phyloP scores from a whole-genome alignment of 345 rosid genomes.

The Diplotaxis tenuifolia region DNA sequence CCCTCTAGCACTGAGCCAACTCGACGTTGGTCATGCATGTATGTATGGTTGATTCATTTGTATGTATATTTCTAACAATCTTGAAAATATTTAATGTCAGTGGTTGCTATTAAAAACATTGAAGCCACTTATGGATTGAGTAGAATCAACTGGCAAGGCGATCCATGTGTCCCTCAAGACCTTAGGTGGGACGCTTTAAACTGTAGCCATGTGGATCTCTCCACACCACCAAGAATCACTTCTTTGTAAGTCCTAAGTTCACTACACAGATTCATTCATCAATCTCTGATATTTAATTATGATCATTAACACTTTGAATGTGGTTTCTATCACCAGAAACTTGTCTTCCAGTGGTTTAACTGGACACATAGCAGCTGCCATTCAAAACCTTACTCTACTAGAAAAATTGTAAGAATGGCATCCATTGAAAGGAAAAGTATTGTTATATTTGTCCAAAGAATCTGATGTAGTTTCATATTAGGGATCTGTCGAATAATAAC shows the following conservation, averaged over 20 bases:
- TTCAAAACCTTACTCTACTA: constrained; percentile 37
- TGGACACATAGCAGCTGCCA: constrained; percentile 31
- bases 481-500: constrained; percentile 60
- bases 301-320: background rate
- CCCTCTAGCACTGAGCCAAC: too few relatives aligned
- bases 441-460: background rate
- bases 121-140: constrained; percentile 10
- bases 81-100: background rate
- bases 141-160: constrained; percentile 31
- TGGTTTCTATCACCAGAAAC: constrained; percentile 24
- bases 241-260: constrained; percentile 21
- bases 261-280: background rate
- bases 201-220: background rate
- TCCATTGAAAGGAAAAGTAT: background rate
- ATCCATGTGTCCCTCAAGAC: constrained; percentile 29
- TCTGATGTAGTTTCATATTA: background rate
- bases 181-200: constrained; percentile 18
- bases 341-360: constrained; percentile 46
- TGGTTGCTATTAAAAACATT: background rate
- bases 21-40: too few relatives aligned
- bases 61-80: background rate
- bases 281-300: background rate
- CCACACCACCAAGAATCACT: constrained; percentile 25
- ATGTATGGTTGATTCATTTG: background rate
- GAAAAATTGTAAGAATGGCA: constrained; percentile 43